Evolutionary conservation across 2,329 filamentous ascomycete genomes (phyloP).

Genomic region (Lomentospora prolificans): DNA sequence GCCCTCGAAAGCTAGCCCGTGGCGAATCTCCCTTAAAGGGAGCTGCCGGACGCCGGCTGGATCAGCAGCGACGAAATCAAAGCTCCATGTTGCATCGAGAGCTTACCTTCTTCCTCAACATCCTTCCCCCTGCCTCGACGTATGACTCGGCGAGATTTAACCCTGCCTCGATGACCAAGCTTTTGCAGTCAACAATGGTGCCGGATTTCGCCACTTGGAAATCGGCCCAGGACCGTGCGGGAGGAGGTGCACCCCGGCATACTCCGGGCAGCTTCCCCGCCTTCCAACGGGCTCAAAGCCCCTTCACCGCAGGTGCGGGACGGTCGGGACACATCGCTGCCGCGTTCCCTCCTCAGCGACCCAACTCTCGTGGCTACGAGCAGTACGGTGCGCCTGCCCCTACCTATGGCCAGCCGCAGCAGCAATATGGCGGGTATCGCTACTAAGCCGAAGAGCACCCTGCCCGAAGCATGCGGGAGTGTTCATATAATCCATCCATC

Average conservation of each 20-base stretch:
- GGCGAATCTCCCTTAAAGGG: conserved; percentile 92
- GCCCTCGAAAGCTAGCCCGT: conserved; percentile 76
- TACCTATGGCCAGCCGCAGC: conserved; percentile 20
- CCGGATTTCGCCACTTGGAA: conserved; percentile 52
- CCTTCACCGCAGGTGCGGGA: conserved; percentile 26
- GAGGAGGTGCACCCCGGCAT: conserved; percentile 21
- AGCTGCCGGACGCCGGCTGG: conserved; percentile 73
- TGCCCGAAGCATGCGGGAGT: too few relatives aligned
- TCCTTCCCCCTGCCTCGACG: conserved; percentile 62
- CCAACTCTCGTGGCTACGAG: conserved; percentile 3
- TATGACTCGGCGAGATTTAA: conserved; percentile 66
- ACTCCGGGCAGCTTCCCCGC: conserved; percentile 33
- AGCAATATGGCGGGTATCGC: conserved; percentile 27
- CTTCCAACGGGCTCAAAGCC: conserved; percentile 36
- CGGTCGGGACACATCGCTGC: neutral
- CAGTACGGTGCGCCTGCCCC: conserved; percentile 14
- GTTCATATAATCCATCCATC: too few relatives aligned
- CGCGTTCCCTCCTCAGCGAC: neutral
- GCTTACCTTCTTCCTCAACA: conserved; percentile 55
- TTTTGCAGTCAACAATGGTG: conserved; percentile 60
- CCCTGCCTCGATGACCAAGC: conserved; percentile 58
- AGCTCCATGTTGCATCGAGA: conserved; percentile 63
- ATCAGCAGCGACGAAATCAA: conserved; percentile 61
- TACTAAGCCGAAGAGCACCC: conserved; percentile 20
- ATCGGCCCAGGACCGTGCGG: conserved; percentile 20